These are phyloP conservation scores for Aquilaria agallochum DNA, from an alignment of 441 rosid species.

Conservation along the genomic window DNA sequence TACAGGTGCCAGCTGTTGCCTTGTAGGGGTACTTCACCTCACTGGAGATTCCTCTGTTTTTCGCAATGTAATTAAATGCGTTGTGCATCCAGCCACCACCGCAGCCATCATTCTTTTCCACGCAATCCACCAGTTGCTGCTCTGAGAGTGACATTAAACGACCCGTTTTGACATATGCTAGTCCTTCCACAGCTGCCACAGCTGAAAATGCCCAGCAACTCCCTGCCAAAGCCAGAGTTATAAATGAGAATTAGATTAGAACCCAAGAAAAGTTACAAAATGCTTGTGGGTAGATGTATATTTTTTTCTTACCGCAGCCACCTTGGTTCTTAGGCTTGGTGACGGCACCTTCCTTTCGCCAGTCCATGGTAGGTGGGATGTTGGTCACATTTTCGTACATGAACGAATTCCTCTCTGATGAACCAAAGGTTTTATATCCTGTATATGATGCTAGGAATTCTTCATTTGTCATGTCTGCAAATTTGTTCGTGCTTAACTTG, in stretches of 20 bases:
- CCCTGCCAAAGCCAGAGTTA: constrained; percentile 7
- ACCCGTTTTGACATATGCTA: constrained; percentile 28
- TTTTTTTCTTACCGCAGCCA: constrained; percentile 27
- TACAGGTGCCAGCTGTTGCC: constrained; percentile 15
- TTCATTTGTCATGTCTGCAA: constrained; percentile 19
- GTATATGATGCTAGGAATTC: neutral
- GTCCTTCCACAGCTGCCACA: constrained; percentile 32
- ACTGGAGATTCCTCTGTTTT: constrained; percentile 18
- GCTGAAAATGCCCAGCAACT: constrained; percentile 47
- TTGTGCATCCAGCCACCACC: constrained; percentile 20
- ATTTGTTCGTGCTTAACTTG: constrained; percentile 11
- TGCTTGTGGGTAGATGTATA: neutral
- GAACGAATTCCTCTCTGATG: constrained; percentile 1
- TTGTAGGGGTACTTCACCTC: constrained; percentile 27
- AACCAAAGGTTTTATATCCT: neutral
- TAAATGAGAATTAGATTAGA: neutral
- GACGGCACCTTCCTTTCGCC: constrained; percentile 42
- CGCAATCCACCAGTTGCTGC: constrained; percentile 43
- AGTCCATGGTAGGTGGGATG: constrained; percentile 26
- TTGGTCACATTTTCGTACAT: constrained; percentile 20
- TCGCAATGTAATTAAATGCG: constrained; percentile 25
- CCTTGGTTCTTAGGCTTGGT: constrained; percentile 32
- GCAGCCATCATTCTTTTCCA: constrained; percentile 16
- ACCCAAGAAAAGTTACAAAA: neutral
- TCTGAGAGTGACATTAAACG: constrained; percentile 33